Evolutionary conservation across 495 filamentous ascomycete species (phyloP).

Genomic region (Neurospora pannonica): DNA sequence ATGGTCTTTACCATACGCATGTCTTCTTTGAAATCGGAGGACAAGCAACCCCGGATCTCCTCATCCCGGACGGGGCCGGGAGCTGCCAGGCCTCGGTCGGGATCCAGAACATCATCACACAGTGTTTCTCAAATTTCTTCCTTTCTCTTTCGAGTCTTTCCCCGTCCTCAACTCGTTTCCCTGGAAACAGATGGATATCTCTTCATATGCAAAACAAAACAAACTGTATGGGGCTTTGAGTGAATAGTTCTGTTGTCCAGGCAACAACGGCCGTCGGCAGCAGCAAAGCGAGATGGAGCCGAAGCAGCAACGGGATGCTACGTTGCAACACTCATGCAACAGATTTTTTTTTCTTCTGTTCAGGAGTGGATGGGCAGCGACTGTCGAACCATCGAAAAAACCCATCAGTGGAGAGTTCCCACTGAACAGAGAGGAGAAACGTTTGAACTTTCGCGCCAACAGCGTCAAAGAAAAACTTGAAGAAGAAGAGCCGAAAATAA

Average conservation of each 20-base stretch:
- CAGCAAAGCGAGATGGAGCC: not conserved
- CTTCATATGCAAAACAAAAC: not conserved
- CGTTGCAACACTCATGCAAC: not conserved
- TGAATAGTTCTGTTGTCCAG: not conserved
- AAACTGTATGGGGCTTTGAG: not conserved
- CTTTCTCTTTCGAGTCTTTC: not conserved
- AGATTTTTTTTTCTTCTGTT: not conserved
- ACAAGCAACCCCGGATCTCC: not conserved
- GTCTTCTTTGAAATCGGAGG: not conserved
- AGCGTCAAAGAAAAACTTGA: not conserved
- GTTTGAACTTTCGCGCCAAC: not conserved
- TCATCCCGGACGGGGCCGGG: not conserved
- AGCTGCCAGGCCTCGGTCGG: not conserved
- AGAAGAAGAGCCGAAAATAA: not conserved
- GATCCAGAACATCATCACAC: not conserved
- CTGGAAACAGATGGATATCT: not conserved
- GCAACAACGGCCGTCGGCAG: not conserved
- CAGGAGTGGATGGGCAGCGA: not conserved
- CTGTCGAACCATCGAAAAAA: not conserved
- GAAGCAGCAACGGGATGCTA: not conserved
- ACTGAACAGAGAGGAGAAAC: not conserved
- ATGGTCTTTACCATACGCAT: not conserved
- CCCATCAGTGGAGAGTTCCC: not conserved
- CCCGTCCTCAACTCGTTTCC: not conserved
- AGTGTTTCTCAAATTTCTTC: not conserved